These are phyloP conservation scores for Gynandropsis gynandra DNA, from an alignment of 345 rosid species.

Conservation along the genomic window DNA sequence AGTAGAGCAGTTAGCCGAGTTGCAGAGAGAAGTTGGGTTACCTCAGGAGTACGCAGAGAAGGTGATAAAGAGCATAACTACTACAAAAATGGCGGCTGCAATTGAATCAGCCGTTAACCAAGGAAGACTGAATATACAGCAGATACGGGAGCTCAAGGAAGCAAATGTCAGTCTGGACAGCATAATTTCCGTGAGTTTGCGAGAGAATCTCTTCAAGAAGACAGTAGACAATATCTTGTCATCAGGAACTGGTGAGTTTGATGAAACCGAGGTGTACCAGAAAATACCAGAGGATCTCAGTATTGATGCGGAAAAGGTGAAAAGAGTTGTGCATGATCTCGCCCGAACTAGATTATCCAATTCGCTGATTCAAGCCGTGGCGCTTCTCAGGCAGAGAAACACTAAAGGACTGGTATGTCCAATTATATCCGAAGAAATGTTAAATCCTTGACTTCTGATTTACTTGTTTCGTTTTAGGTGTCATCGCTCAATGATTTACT, in stretches of 20 bases:
- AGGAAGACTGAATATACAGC: slow-evolving; percentile 75
- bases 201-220: slow-evolving; percentile 82
- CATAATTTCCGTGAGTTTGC: slow-evolving; percentile 65
- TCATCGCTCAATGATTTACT: slow-evolving; percentile 74
- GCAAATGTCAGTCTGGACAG: slow-evolving; percentile 68
- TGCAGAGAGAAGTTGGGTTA: slow-evolving; percentile 85
- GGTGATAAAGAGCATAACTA: slow-evolving; percentile 74
- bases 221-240: slow-evolving; percentile 88
- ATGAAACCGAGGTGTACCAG: slow-evolving; percentile 57
- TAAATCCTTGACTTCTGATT: too few relatives aligned
- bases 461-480: slow-evolving; percentile 35
- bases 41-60: slow-evolving; percentile 83
- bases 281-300: slow-evolving; percentile 72
- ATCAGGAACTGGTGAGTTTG: slow-evolving; percentile 94
- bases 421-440: not conserved
- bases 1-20: slow-evolving; percentile 71
- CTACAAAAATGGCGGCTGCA: slow-evolving; percentile 80
- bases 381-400: slow-evolving; percentile 57
- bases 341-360: slow-evolving; percentile 49
- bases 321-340: slow-evolving; percentile 36
- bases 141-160: slow-evolving; percentile 91
- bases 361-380: slow-evolving; percentile 57
- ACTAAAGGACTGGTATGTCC: slow-evolving; percentile 41
- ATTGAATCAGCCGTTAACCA: slow-evolving; percentile 80
- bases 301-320: slow-evolving; percentile 56